phyloP scores from a whole-genome alignment of 2,329 filamentous ascomycete species.

The Botrytis paeoniae region DNA sequence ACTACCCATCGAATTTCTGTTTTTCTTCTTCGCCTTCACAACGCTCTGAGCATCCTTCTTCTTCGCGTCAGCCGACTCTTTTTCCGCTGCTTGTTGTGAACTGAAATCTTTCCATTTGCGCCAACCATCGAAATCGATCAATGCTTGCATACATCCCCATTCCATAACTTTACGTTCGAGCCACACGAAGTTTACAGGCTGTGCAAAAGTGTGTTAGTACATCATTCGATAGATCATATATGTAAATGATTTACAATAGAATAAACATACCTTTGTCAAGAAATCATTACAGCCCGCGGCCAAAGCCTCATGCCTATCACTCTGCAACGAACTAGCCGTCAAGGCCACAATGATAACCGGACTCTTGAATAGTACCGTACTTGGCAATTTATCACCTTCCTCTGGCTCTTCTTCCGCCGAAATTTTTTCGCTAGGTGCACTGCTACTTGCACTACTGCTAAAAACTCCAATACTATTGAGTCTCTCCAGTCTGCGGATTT shows the following conservation, averaged over 20 bases:
- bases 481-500: slow-evolving; percentile 85
- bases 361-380: slow-evolving; percentile 78
- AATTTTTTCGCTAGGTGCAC: slow-evolving; percentile 46
- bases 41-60: slow-evolving; percentile 19
- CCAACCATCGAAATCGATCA: slow-evolving; percentile 99
- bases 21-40: slow-evolving; percentile 29
- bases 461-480: slow-evolving; percentile 94
- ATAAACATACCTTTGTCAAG: slow-evolving; percentile 75
- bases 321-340: slow-evolving; percentile 90
- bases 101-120: slow-evolving; percentile 88
- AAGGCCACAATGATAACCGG: slow-evolving; percentile 97
- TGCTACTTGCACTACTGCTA: slow-evolving; percentile 60
- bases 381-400: slow-evolving; percentile 67
- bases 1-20: slow-evolving; percentile 26
- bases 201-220: slow-evolving; percentile 16
- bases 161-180: slow-evolving; percentile 96
- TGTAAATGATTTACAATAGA: not conserved
- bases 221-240: not conserved
- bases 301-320: slow-evolving; percentile 89
- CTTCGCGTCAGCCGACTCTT: slow-evolving; percentile 23
- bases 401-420: slow-evolving; percentile 44
- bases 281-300: slow-evolving; percentile 98
- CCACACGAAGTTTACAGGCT: slow-evolving; percentile 98
- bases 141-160: slow-evolving; percentile 99
- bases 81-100: slow-evolving; percentile 31